phyloP scores from a whole-genome alignment of 176 grass and related monocot genomes.

The Bolboschoenus planiculmis region DNA sequence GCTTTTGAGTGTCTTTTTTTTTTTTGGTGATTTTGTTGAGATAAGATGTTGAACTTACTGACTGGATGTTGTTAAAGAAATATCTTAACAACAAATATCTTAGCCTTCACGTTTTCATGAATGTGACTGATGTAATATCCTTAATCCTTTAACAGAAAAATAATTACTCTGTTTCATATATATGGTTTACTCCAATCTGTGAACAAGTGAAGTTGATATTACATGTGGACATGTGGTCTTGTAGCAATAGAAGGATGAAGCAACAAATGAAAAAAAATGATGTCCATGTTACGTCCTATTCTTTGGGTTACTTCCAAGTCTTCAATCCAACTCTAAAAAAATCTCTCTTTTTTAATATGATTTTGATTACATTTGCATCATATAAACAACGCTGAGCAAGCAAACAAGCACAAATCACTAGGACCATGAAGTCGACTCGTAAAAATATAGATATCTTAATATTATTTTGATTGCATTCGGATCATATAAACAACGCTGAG shows the following conservation, averaged over 20 bases:
- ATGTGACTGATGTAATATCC: not conserved
- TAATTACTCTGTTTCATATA: not conserved
- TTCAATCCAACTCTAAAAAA: not conserved
- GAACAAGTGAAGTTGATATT: not conserved
- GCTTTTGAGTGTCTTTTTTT: not conserved
- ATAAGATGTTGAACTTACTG: not conserved
- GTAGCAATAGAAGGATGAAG: no score
- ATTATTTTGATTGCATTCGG: no score
- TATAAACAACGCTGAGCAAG: no score
- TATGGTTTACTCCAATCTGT: not conserved
- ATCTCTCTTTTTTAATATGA: no score
- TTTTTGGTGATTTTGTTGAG: not conserved
- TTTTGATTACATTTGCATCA: no score
- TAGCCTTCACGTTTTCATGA: not conserved
- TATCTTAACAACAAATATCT: no score
- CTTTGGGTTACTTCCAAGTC: not conserved
- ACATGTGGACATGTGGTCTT: no score
- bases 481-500: no score
- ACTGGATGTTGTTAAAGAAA: not conserved
- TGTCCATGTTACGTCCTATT: not conserved
- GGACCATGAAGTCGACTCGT: no score
- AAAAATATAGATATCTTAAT: no score
- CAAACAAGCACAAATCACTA: no score
- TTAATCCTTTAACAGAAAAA: not conserved
- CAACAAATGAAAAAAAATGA: not conserved